A percentile compares a stretch with the other conserved stretches of the same genome.
phyloP scores from a whole-genome alignment of 805 yeast species.

The Torulaspora quercuum region DNA sequence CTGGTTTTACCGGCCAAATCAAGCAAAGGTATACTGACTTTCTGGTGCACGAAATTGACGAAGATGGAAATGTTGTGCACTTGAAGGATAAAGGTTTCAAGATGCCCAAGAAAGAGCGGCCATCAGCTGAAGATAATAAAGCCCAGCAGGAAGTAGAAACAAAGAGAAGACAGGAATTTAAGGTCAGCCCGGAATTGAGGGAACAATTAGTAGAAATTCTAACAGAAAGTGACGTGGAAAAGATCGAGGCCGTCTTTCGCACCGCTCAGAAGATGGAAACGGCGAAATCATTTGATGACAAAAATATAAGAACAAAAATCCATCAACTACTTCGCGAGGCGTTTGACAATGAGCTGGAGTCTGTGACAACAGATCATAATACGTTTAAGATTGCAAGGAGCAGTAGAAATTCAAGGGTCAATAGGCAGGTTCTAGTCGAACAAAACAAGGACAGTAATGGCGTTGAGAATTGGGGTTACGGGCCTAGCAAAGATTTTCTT shows the following conservation, averaged over 20 bases:
- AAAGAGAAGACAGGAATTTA: slow-evolving; percentile 37
- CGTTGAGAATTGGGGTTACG: slow-evolving; percentile 66
- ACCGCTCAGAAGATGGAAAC: slow-evolving; percentile 61
- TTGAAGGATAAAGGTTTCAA: slow-evolving; percentile 70
- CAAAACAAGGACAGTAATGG: slow-evolving; percentile 45
- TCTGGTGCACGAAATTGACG: slow-evolving; percentile 81
- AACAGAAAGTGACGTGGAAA: slow-evolving; percentile 57
- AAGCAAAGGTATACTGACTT: slow-evolving; percentile 93
- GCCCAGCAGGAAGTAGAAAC: slow-evolving; percentile 35
- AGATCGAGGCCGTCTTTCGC: slow-evolving; percentile 52
- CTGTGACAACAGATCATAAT: slow-evolving; percentile 68
- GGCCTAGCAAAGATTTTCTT: slow-evolving; percentile 62
- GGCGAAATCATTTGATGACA: slow-evolving; percentile 54
- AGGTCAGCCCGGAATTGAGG: slow-evolving; percentile 46
- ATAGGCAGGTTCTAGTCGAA: slow-evolving; percentile 38
- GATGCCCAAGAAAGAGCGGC: slow-evolving; percentile 48
- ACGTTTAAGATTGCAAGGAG: slow-evolving; percentile 60
- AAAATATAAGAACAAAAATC: slow-evolving; percentile 67
- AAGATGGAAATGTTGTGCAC: slow-evolving; percentile 67
- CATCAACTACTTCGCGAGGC: slow-evolving; percentile 75
- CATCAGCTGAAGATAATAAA: slow-evolving; percentile 40
- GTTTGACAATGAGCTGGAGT: slow-evolving; percentile 71
- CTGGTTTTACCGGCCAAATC: slow-evolving; percentile 73
- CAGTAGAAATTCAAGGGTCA: slow-evolving; percentile 41
- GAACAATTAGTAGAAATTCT: slow-evolving; percentile 49